phyloP scores from a whole-genome alignment of 768 basidiomycete species.

The Cystobasidium onofrii region DNA sequence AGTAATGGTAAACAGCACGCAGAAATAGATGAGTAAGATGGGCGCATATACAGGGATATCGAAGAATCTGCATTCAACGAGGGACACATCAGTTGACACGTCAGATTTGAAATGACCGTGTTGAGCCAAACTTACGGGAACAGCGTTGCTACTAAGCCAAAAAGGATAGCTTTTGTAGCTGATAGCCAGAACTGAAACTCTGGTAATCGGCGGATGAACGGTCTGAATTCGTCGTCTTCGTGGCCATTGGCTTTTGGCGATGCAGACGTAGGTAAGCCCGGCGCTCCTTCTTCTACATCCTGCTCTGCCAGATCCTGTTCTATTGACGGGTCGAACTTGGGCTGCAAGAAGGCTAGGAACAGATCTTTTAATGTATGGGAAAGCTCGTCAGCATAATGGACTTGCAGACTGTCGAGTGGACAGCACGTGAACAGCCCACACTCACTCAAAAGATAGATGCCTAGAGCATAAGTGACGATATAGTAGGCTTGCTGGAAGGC shows the following conservation, averaged over 20 bases:
- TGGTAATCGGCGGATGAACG: slow-evolving; percentile 87
- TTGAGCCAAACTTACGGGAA: slow-evolving; percentile 73
- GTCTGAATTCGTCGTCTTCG: slow-evolving; percentile 89
- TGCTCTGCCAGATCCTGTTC: slow-evolving; percentile 87
- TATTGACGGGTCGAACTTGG: slow-evolving; percentile 92
- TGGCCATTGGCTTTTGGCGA: slow-evolving; percentile 7
- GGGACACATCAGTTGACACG: background rate
- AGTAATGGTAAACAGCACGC: slow-evolving; percentile 83
- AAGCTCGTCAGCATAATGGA: slow-evolving; percentile 49
- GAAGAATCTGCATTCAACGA: slow-evolving; percentile 49
- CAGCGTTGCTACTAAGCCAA: slow-evolving; percentile 71
- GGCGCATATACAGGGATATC: slow-evolving; percentile 99
- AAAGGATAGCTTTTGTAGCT: slow-evolving; percentile 73
- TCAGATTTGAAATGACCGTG: background rate
- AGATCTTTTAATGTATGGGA: slow-evolving; percentile 57
- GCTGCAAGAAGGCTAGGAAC: slow-evolving; percentile 92
- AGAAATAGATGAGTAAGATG: slow-evolving; percentile 94
- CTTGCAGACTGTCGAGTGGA: background rate
- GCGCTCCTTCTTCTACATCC: slow-evolving; percentile 88
- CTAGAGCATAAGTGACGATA: slow-evolving; percentile 43
- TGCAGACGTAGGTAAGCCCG: slow-evolving; percentile 47
- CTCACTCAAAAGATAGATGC: slow-evolving; percentile 40
- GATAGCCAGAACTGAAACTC: slow-evolving; percentile 98
- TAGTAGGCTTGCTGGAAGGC: slow-evolving; percentile 63
- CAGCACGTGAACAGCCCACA: background rate